Base-by-base conservation (phyloP, 176 grass and related monocot genomes). In the Raddia distichophylla region DNA sequence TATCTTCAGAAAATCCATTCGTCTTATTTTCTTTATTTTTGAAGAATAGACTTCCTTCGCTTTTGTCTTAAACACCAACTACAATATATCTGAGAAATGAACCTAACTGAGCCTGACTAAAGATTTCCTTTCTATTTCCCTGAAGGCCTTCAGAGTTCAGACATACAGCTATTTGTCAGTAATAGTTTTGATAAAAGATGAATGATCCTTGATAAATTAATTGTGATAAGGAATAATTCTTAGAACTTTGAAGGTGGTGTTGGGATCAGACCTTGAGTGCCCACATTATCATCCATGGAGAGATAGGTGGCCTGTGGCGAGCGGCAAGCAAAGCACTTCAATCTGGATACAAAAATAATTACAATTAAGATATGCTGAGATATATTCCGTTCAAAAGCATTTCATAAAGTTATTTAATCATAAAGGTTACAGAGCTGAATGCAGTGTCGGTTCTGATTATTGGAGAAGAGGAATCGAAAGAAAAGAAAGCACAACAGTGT, bases 231-330 rank as follows among this genome's bases (percentile, higher is more conserved):
- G 85, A 87, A 91, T 81, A 84, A 81, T 84, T 72, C 64, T 83
- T 77, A 77, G 58, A 89, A 65, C 75, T 80, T 84, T 80, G 70
- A 61, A 83, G 76, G 76, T 86, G 90, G 87, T 81, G 67, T 89
- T 89, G 83, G 90, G 76, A 92, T 87, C 90, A 80, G 81, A 89
- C 87, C 84, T 92, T 89, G 87, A 92, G 90, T 92, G 90, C 83
- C 82, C 83, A 83, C 82, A 82, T 74, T 83, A 75, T 27, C 75
- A 81, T 84, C 79, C 79, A 82, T 18, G 61, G 77, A 67, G 51
- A 78, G 79, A 86, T 89, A 80, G 83, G 74, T 84, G 71, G 76
- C 80, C 80, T 84, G 65, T 34, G 80, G 80, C 87, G 76, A 84
- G 75, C 80, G 10, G 83, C 84, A 92, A 89, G 80, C 87, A 84